Evolutionary conservation across 352 stramenopile genomes (phyloP), one percentile per base, ranked within the genome.

Genomic region (Plasmopara halstedii): DNA sequence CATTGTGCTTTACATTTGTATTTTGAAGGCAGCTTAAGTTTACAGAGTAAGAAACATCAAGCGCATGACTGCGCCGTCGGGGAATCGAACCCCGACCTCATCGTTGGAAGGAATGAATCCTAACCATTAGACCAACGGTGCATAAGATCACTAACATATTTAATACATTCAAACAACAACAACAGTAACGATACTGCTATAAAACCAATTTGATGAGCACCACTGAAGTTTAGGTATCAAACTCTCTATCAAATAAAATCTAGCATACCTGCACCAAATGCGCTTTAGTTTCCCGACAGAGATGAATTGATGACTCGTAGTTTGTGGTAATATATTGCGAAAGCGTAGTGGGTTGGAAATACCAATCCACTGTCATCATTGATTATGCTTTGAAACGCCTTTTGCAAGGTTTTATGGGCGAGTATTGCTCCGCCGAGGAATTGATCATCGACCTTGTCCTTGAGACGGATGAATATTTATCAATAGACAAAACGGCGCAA

Each of bases 381-480:
- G n/a, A n/a, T n/a, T n/a, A n/a, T n/a, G n/a, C n/a, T n/a, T n/a
- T n/a, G n/a, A n/a, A n/a, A n/a, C n/a, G n/a, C n/a, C n/a, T n/a
- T n/a, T n/a, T 29, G 6, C 29, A 17, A 35, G 10, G 7, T 35
- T 2, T 35, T 35, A 35, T 17, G 29, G 29, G 29, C 20, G 35
- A 41, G 41, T n/a, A 34, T 25, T 53, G 45, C 45, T 34, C 45
- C 45, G 45, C 38, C 45, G 45, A 25, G 45, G 36, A 53, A 53
- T 46, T 36, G 46, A 46, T 41, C 46, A 26, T 36, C 46, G 46
- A 53, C 46, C 46, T 53, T 36, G 46, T 53, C 46, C 46, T 23
- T 53, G 33, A 25, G 17, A 52, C 34, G 45, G 45, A 52, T 52
- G 44, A 51, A 51, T 51, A 33, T 33, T 51, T 42, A 50, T 33